These are phyloP conservation scores for Bothriochloa decipiens DNA, from an alignment of 176 grass and related monocot species.

Conservation along the genomic window DNA sequence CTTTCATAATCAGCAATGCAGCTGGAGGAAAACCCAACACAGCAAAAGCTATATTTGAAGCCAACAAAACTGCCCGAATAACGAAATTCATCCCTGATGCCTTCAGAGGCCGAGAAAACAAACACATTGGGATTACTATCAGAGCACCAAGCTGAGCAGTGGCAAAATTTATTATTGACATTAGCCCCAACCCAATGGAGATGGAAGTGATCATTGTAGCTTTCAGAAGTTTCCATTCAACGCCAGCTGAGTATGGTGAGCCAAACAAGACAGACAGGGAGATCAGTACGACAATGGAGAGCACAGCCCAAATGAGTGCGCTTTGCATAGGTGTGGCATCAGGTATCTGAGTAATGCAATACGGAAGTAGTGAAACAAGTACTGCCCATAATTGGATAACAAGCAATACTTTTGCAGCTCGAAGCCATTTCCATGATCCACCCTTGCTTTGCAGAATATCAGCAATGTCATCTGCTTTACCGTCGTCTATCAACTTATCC, in stretches of 20 bases:
- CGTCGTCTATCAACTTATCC: background rate
- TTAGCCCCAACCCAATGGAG: slow-evolving; percentile 75
- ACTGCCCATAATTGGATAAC: slow-evolving; percentile 83
- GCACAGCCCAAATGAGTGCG: slow-evolving; percentile 59
- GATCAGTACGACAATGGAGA: slow-evolving; percentile 52
- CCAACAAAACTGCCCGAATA: slow-evolving; percentile 34
- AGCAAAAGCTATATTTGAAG: slow-evolving; percentile 58
- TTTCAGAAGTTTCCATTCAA: slow-evolving; percentile 86
- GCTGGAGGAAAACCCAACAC: slow-evolving; percentile 70
- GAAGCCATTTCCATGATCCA: slow-evolving; percentile 88
- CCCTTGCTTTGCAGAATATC: slow-evolving; percentile 38
- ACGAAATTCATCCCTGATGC: slow-evolving; percentile 45
- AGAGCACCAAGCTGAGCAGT: slow-evolving; percentile 87
- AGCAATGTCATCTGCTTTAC: slow-evolving; percentile 16
- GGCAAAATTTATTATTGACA: slow-evolving; percentile 97
- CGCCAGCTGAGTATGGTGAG: slow-evolving; percentile 57
- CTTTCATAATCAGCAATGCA: slow-evolving; percentile 55
- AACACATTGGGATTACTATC: slow-evolving; percentile 79
- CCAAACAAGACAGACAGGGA: slow-evolving; percentile 60
- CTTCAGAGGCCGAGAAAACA: slow-evolving; percentile 63
- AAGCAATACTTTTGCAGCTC: slow-evolving; percentile 70
- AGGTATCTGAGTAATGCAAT: slow-evolving; percentile 66
- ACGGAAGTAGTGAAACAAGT: slow-evolving; percentile 68
- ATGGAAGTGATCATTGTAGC: slow-evolving; percentile 73
- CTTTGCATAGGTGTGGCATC: slow-evolving; percentile 45